Evolutionary conservation across 805 yeast species (phyloP).

Genomic region (Komagataella ulmi): DNA sequence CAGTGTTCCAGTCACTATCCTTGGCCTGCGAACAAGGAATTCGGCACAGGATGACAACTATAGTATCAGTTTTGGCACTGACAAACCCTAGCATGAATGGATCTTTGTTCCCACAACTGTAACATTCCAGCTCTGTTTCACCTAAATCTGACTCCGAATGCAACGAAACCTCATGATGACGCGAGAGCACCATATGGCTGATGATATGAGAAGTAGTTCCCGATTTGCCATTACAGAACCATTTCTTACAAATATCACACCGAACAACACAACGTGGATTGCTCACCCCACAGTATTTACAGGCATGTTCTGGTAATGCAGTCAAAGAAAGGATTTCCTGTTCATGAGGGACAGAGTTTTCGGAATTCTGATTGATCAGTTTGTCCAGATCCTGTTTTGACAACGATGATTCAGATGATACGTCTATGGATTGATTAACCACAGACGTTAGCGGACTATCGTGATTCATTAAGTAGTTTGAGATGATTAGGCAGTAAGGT

Average conservation of each 20-base stretch:
- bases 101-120: conserved; percentile 75
- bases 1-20: conserved; percentile 75
- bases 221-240: conserved; percentile 79
- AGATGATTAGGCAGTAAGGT: neutral
- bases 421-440: neutral
- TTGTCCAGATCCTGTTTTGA: neutral
- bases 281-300: conserved; percentile 66
- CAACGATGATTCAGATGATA: neutral
- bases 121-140: conserved; percentile 80
- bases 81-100: conserved; percentile 78
- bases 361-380: neutral
- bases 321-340: neutral
- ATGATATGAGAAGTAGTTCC: conserved; percentile 61
- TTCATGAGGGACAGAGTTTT: neutral
- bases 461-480: neutral
- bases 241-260: conserved; percentile 64
- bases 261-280: conserved; percentile 53
- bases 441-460: neutral
- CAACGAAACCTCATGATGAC: conserved; percentile 60
- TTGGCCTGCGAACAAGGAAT: conserved; percentile 75
- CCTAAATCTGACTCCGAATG: conserved; percentile 79
- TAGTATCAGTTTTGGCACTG: conserved; percentile 74
- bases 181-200: conserved; percentile 70
- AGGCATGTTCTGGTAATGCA: conserved; percentile 19
- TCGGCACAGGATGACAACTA: conserved; percentile 78